Conservation (phyloP, 495 filamentous ascomycete genomes). For the Aspergillus cristatus region DNA sequence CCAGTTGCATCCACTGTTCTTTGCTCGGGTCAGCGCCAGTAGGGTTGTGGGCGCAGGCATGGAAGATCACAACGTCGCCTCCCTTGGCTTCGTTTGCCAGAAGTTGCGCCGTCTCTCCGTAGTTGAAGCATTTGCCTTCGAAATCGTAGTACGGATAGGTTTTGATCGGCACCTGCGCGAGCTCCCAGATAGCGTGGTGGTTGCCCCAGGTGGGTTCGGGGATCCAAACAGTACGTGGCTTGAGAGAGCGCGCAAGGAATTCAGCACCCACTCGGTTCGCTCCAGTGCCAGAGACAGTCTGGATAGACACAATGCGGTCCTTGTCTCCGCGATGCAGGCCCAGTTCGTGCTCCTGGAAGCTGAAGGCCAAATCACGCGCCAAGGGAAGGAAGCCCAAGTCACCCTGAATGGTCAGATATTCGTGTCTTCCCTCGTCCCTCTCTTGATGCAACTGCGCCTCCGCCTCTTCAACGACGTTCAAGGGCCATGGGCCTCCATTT, state of each 20-base stretch:
- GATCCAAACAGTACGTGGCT: slow-evolving; percentile 16
- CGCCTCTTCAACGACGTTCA: slow-evolving; percentile 19
- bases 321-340: neutral
- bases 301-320: slow-evolving; percentile 20
- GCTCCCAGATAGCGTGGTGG: slow-evolving; percentile 21
- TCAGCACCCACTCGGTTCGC: slow-evolving; percentile 70
- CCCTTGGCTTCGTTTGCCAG: slow-evolving; percentile 10
- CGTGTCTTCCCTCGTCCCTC: slow-evolving; percentile 7
- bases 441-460: slow-evolving; percentile 11
- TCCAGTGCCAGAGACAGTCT: slow-evolving; percentile 81
- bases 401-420: slow-evolving; percentile 13
- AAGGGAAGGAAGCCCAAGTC: slow-evolving; percentile 5
- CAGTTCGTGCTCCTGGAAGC: neutral
- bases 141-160: slow-evolving; percentile 26
- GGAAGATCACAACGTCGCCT: slow-evolving; percentile 27
- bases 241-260: slow-evolving; percentile 47
- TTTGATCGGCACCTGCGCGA: slow-evolving; percentile 7
- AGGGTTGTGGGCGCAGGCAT: slow-evolving; percentile 38
- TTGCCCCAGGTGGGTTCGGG: slow-evolving; percentile 25
- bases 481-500: slow-evolving; percentile 24
- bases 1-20: slow-evolving; percentile 28
- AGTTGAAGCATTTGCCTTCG: slow-evolving; percentile 8
- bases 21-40: slow-evolving; percentile 27
- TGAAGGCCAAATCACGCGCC: slow-evolving; percentile 9
- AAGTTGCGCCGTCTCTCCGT: slow-evolving; percentile 12